Percentiles rank a stretch among this genome's conserved stretches.
Conservation (phyloP, 2,329 filamentous ascomycete species). For the Alternaria infectoria region DNA sequence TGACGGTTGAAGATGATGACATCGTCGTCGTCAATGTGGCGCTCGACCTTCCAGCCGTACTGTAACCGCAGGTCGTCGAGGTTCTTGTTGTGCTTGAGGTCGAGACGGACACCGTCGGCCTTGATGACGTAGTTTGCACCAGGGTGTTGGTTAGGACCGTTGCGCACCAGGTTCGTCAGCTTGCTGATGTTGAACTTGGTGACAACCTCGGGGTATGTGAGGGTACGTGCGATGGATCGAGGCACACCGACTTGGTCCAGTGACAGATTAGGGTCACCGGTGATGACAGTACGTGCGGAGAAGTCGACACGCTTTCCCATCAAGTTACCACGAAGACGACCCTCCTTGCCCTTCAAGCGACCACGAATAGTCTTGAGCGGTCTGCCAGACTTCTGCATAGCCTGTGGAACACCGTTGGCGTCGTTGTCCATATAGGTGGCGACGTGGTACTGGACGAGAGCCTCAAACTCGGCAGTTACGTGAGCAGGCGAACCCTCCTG, state of each 20-base stretch:
- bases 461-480: slow-evolving; percentile 88
- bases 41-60: slow-evolving; percentile 98
- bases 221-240: slow-evolving; percentile 84
- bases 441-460: slow-evolving; percentile 93
- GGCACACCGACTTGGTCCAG: slow-evolving; percentile 98
- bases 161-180: slow-evolving; percentile 85
- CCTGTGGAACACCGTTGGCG: slow-evolving; percentile 92
- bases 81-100: slow-evolving; percentile 90
- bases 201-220: slow-evolving; percentile 97
- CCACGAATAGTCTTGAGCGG: slow-evolving; percentile 96
- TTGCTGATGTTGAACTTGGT: slow-evolving; percentile 98
- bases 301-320: slow-evolving; percentile 98
- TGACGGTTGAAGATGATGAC: slow-evolving; percentile 99
- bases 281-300: slow-evolving; percentile 99
- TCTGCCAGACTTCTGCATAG: slow-evolving; percentile 94
- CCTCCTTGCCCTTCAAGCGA: slow-evolving; percentile 98
- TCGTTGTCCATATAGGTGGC: slow-evolving; percentile 99
- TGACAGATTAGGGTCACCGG: slow-evolving; percentile 94
- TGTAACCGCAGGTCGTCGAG: slow-evolving; percentile 85
- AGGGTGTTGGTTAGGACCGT: slow-evolving; percentile 92
- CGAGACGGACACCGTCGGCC: slow-evolving; percentile 90
- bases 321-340: slow-evolving; percentile 94
- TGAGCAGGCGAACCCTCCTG: slow-evolving; percentile 91
- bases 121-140: slow-evolving; percentile 97
- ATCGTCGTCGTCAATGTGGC: slow-evolving; percentile 93